A percentile compares a stretch with the other conserved stretches of the same genome.
Evolutionary conservation across 2,329 filamentous ascomycete genomes (phyloP).

Genomic region (Colletotrichum camelliae): DNA sequence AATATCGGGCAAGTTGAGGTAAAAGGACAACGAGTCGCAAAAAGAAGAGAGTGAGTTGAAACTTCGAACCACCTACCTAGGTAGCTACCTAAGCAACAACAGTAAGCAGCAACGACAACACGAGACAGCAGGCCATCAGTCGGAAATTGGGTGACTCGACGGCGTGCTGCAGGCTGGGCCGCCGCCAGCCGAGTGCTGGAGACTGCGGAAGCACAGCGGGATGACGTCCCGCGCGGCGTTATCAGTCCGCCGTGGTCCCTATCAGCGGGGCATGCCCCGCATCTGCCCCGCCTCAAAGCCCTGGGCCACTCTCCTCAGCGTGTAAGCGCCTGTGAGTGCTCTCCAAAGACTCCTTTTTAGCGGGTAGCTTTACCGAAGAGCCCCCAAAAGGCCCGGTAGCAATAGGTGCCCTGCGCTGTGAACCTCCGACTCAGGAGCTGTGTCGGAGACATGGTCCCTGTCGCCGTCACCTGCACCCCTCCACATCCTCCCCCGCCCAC

Average conservation of each 20-base stretch:
- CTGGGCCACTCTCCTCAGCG: background rate
- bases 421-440: background rate
- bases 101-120: background rate
- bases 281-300: background rate
- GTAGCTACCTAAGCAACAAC: background rate
- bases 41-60: background rate
- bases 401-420: background rate
- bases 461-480: background rate
- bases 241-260: background rate
- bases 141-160: background rate
- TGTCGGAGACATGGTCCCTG: background rate
- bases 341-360: background rate
- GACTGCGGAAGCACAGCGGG: constrained; percentile 17
- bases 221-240: background rate
- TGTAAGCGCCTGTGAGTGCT: background rate
- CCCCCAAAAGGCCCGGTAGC: background rate
- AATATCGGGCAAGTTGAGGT: background rate
- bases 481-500: background rate
- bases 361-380: background rate
- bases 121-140: background rate
- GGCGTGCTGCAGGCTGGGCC: constrained; percentile 11
- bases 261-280: constrained; percentile 7
- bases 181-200: constrained; percentile 14
- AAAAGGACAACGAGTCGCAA: background rate
- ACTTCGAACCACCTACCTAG: background rate